phyloP scores from a whole-genome alignment of 2,329 filamentous ascomycete genomes.

The Alternaria sp. region DNA sequence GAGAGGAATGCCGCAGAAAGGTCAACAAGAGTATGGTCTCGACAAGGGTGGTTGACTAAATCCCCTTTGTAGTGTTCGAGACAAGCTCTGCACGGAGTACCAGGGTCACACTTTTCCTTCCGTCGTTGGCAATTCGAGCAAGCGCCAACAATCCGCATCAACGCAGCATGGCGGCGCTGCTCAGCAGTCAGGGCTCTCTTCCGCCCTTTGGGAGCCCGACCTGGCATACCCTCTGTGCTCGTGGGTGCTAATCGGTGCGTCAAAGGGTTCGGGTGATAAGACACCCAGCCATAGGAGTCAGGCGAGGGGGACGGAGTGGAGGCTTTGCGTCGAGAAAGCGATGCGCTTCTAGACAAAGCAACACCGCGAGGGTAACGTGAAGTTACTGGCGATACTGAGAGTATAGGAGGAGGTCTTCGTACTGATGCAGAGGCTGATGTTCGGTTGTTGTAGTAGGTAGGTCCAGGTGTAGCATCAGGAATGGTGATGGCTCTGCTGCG shows the following conservation, averaged over 20 bases:
- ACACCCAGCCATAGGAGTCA: slow-evolving; percentile 45
- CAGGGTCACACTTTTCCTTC: slow-evolving; percentile 51
- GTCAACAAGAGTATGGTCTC: slow-evolving; percentile 42
- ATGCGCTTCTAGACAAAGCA: slow-evolving; percentile 37
- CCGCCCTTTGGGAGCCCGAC: slow-evolving; percentile 42
- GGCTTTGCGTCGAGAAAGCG: slow-evolving; percentile 33
- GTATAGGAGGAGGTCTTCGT: slow-evolving; percentile 30
- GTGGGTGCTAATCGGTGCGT: slow-evolving; percentile 44
- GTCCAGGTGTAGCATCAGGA: slow-evolving; percentile 30
- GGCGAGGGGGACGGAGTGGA: slow-evolving; percentile 41
- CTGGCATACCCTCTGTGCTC: slow-evolving; percentile 34
- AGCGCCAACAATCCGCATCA: slow-evolving; percentile 47
- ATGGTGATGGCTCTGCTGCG: slow-evolving; percentile 41
- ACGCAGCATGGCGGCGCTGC: slow-evolving; percentile 46
- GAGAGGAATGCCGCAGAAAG: slow-evolving; percentile 42
- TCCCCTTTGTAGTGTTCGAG: slow-evolving; percentile 50
- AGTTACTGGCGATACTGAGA: slow-evolving; percentile 39
- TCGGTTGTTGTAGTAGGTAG: slow-evolving; percentile 20
- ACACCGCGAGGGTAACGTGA: slow-evolving; percentile 30
- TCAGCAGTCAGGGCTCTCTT: slow-evolving; percentile 44
- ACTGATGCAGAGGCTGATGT: slow-evolving; percentile 17
- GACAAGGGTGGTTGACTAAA: slow-evolving; percentile 48
- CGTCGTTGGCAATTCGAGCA: slow-evolving; percentile 49
- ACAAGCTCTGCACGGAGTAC: slow-evolving; percentile 51
- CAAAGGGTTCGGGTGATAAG: slow-evolving; percentile 44